Percentiles rank a stretch among this genome's conserved stretches.
Conservation (phyloP, 2,329 filamentous ascomycete species). For the Colletotrichum limetticola region DNA sequence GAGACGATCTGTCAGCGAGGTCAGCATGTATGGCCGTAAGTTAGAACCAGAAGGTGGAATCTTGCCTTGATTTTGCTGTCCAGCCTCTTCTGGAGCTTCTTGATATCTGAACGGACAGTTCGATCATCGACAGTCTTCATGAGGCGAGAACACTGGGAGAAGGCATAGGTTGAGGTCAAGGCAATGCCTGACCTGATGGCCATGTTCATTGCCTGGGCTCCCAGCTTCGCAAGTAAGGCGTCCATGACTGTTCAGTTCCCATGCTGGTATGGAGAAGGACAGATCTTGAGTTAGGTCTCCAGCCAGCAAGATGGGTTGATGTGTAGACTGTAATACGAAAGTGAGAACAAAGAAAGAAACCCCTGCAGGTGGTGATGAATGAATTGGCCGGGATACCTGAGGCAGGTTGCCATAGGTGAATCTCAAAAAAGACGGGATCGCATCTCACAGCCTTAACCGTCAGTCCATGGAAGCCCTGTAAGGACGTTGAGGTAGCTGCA, state of each 20-base stretch:
- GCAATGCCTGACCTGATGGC: conserved; percentile 89
- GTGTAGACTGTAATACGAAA: background rate
- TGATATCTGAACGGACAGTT: conserved; percentile 75
- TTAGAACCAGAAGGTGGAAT: background rate
- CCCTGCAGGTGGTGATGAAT: background rate
- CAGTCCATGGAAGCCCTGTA: conserved; percentile 13
- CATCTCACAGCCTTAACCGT: background rate
- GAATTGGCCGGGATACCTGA: conserved; percentile 17
- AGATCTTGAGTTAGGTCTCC: background rate
- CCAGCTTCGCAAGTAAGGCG: conserved; percentile 63
- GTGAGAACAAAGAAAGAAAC: background rate
- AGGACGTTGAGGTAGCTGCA: background rate
- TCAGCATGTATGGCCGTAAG: background rate
- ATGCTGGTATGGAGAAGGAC: conserved; percentile 14
- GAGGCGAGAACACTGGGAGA: conserved; percentile 82
- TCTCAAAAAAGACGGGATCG: background rate
- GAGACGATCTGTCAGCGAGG: conserved; percentile 74
- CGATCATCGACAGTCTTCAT: conserved; percentile 81
- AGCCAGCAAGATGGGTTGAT: background rate
- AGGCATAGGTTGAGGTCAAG: conserved; percentile 86
- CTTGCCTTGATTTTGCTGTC: conserved; percentile 85
- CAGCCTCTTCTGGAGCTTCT: conserved; percentile 76
- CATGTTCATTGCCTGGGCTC: conserved; percentile 86
- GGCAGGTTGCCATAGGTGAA: conserved; percentile 27
- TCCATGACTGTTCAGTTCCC: conserved; percentile 70